Conservation (phyloP, 2,329 filamentous ascomycete genomes). For the Drechslerella stenobrocha region DNA sequence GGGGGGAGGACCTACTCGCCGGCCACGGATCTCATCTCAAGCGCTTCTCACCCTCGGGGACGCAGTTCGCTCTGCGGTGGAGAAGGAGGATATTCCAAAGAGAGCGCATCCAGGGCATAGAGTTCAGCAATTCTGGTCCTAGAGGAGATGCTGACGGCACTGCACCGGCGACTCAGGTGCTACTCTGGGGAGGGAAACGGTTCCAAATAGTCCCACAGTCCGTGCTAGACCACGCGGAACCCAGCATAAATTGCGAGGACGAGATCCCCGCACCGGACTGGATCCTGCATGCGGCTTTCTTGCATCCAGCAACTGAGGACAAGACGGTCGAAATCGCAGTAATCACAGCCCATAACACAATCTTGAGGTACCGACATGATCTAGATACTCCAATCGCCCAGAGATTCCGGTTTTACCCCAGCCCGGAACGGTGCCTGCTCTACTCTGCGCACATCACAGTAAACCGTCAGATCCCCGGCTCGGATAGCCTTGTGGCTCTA, state of each 20-base stretch:
- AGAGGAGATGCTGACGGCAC: slow-evolving; percentile 24
- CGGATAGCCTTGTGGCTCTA: slow-evolving; percentile 54
- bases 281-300: slow-evolving; percentile 70
- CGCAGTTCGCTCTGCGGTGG: slow-evolving; percentile 50
- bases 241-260: slow-evolving; percentile 51
- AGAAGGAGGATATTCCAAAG: slow-evolving; percentile 62
- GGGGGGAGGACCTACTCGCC: slow-evolving; percentile 59
- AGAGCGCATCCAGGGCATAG: slow-evolving; percentile 76
- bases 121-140: slow-evolving; percentile 50
- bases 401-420: slow-evolving; percentile 49
- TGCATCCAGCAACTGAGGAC: slow-evolving; percentile 54
- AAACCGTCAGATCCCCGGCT: background rate
- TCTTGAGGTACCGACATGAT: slow-evolving; percentile 61
- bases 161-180: slow-evolving; percentile 54
- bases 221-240: slow-evolving; percentile 33
- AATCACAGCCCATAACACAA: slow-evolving; percentile 84
- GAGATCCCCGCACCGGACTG: slow-evolving; percentile 68
- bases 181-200: slow-evolving; percentile 72
- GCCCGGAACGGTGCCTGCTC: slow-evolving; percentile 72
- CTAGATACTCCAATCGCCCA: slow-evolving; percentile 52
- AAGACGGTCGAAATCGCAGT: slow-evolving; percentile 61
- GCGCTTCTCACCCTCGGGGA: slow-evolving; percentile 60
- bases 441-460: slow-evolving; percentile 74
- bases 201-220: slow-evolving; percentile 58
- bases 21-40: slow-evolving; percentile 66